Evolutionary conservation across 192 early-diverging fungal species (phyloP).

Genomic region (Rhizoclosmatium sp.): DNA sequence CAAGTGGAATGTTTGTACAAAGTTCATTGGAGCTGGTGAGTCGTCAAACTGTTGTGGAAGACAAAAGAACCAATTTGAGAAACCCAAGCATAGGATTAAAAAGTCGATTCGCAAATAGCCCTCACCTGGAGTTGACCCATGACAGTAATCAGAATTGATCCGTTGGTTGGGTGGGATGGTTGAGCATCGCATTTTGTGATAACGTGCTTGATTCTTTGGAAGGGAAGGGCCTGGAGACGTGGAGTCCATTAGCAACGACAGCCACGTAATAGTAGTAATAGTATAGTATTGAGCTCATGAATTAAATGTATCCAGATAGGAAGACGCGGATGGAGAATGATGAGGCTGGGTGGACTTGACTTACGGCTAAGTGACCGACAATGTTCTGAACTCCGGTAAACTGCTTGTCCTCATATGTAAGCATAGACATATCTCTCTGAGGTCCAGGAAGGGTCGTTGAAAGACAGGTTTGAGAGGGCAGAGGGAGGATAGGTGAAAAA

Average conservation of each 20-base stretch:
- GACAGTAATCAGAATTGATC: constrained; percentile 79
- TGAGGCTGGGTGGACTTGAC: constrained; percentile 13
- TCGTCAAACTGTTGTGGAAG: constrained; percentile 69
- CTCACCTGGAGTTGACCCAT: constrained; percentile 87
- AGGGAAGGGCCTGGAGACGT: constrained; percentile 70
- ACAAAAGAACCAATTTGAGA: constrained; percentile 6
- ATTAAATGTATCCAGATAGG: neutral
- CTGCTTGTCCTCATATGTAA: constrained; percentile 84
- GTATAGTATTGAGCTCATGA: constrained; percentile 9
- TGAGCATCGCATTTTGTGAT: constrained; percentile 85
- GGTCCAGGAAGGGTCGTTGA: constrained; percentile 9
- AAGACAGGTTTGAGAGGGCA: constrained; percentile 3
- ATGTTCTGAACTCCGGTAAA: constrained; percentile 69
- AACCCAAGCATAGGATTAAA: neutral
- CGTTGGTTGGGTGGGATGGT: constrained; percentile 65
- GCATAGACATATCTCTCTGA: constrained; percentile 81
- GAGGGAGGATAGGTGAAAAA: neutral
- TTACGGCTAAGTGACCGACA: constrained; percentile 80
- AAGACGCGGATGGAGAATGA: neutral
- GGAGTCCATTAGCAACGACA: neutral
- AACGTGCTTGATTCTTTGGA: constrained; percentile 75
- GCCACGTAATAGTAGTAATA: constrained; percentile 2
- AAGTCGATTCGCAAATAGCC: neutral
- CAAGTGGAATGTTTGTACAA: constrained; percentile 88
- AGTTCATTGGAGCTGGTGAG: constrained; percentile 81